Evolutionary conservation across 2,329 filamentous ascomycete genomes (phyloP), one percentile per base, ranked within the genome.

Genomic region (Aspergillus hortae): DNA sequence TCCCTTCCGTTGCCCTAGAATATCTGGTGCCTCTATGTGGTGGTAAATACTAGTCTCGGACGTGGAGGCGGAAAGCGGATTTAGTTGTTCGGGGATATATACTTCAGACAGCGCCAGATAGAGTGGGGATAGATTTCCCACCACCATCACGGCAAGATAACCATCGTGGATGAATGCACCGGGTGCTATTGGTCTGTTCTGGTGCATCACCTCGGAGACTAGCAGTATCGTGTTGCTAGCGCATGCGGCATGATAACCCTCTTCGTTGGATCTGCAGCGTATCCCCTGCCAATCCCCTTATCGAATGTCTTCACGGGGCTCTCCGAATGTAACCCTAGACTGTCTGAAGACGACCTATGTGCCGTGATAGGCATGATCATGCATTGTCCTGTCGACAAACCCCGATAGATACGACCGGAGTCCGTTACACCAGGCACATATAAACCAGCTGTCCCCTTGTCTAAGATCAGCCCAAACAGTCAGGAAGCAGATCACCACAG

Each of bases 241-340:
- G 27, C 7, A 9, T 15, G 35, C 35, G 35, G 35, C 35, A 17
- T 17, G 41, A 53, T 19, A 30, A 11, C n/a, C 27, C 36, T 42
- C 19, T 43, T 40, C 15, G 12, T 32, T 21, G 30, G 48, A 44
- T 23, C 44, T 47, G 45, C 52, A 44, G 48, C 11, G 6, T 41
- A 5, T 12, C 6, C 33, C 44, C 45, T 21, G 40, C 52, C 52
- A 51, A 48, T 51, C 49, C 46, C 44, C 33, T 51, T 45, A 51
- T 51, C 35, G 33, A 44, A 17, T 30, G n/a, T 48, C 46, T 45
- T 51, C 35, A 45, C 52, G 52, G 52, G 45, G 25, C 45, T 14
- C 33, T 48, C 48, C 52, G 52, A 54, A 54, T 54, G 52, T 52
- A 52, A 54, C 52, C 49, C 36, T 44, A 35, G 27, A 17, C n/a